Evolutionary conservation across 345 rosid genomes (phyloP).

Genomic region (Lenwebbia sp.): DNA sequence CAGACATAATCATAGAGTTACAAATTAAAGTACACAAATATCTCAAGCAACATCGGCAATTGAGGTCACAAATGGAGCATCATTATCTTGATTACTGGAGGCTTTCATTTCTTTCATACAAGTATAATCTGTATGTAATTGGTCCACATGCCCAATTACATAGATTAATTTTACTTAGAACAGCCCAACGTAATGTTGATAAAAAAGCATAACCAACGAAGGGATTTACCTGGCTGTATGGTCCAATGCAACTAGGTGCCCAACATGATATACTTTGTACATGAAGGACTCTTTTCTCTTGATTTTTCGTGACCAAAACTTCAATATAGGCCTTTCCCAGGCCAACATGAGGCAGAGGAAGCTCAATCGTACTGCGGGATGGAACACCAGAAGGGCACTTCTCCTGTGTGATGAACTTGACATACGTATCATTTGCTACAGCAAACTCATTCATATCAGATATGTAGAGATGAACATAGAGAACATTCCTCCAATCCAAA

Average conservation of each 20-base stretch:
- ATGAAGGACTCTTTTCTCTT: constrained; percentile 80
- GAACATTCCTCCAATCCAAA: constrained; percentile 68
- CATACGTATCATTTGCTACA: constrained; percentile 76
- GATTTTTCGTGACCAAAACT: constrained; percentile 62
- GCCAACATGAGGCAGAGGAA: constrained; percentile 65
- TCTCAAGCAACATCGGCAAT: neutral
- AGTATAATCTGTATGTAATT: neutral
- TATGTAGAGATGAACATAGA: constrained; percentile 82
- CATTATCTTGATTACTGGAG: neutral
- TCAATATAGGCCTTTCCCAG: constrained; percentile 74
- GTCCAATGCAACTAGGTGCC: constrained; percentile 99
- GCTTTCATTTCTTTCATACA: neutral
- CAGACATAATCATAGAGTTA: neutral
- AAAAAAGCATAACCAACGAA: neutral
- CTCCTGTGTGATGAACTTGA: constrained; percentile 76
- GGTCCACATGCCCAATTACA: neutral
- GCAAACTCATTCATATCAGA: constrained; percentile 79
- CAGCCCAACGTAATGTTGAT: neutral
- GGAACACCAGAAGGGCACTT: constrained; percentile 96
- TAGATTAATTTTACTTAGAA: neutral
- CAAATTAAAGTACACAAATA: neutral
- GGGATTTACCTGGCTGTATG: constrained; percentile 77
- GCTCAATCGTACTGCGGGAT: constrained; percentile 89
- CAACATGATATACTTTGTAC: constrained; percentile 94
- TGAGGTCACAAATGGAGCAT: neutral